Evolutionary conservation across 257 asterid species (phyloP).

Genomic region (Fraxinus excelsior): DNA sequence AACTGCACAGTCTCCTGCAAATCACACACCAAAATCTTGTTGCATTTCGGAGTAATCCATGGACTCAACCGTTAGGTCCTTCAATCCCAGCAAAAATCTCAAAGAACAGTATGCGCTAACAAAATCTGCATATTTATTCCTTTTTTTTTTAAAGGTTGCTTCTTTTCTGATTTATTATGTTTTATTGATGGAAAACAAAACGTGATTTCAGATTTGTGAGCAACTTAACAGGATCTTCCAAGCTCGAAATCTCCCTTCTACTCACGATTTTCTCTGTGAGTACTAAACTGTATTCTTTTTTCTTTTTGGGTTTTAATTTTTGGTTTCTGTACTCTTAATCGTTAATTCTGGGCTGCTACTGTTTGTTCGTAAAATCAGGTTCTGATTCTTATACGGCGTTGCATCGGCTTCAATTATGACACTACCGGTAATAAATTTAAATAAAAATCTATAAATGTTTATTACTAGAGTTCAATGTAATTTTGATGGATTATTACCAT

Average conservation of each 20-base stretch:
- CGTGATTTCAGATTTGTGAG: conserved; percentile 69
- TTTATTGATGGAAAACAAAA: neutral
- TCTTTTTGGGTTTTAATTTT: neutral
- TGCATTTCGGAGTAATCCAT: conserved; percentile 28
- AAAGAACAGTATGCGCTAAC: conserved; percentile 63
- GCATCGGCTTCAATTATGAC: conserved; percentile 39
- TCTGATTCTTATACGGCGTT: conserved; percentile 55
- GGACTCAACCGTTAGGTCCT: conserved; percentile 50
- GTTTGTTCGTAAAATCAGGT: conserved; percentile 38
- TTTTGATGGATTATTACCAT: neutral
- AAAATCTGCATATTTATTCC: neutral
- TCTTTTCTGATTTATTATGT: neutral
- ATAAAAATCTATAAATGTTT: neutral
- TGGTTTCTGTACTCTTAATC: neutral
- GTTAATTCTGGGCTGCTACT: neutral
- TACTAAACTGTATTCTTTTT: neutral
- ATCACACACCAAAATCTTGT: neutral
- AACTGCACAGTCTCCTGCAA: neutral
- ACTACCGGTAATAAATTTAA: conserved; percentile 38
- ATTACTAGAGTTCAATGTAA: neutral
- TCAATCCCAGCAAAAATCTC: conserved; percentile 67
- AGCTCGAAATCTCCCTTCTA: conserved; percentile 58
- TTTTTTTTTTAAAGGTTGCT: conserved; percentile 1
- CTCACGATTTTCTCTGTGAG: conserved; percentile 50
- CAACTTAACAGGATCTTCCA: conserved; percentile 73